These are phyloP conservation scores for Claviceps pusilla DNA, from an alignment of 2,329 filamentous ascomycete genomes.

Conservation along the genomic window DNA sequence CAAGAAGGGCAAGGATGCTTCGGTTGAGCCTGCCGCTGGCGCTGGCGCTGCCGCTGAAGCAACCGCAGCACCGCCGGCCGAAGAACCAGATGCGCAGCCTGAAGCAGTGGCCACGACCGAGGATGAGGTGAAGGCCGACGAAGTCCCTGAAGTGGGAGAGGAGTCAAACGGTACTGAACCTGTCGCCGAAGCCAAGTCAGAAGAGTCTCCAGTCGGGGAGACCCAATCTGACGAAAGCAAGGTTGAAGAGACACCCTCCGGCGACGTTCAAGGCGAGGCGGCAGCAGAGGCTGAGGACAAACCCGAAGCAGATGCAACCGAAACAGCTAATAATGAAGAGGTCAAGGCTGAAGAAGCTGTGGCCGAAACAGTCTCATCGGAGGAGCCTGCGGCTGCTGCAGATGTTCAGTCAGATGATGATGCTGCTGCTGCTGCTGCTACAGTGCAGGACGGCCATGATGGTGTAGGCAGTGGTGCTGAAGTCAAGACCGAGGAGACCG, in stretches of 20 bases:
- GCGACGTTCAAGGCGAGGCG: neutral
- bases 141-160: neutral
- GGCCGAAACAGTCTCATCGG: neutral
- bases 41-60: neutral
- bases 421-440: too few relatives aligned
- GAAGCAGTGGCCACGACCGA: neutral
- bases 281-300: neutral
- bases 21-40: neutral
- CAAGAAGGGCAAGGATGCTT: slow-evolving; percentile 6
- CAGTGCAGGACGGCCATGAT: neutral
- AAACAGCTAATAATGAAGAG: neutral
- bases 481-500: neutral
- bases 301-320: neutral
- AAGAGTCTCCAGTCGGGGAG: neutral
- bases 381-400: neutral
- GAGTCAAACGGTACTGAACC: neutral
- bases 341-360: neutral
- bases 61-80: too few relatives aligned
- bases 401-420: neutral
- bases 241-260: neutral
- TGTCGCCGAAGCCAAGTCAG: neutral
- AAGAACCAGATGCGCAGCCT: slow-evolving; percentile 2
- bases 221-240: neutral
- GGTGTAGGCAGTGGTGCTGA: neutral
- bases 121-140: neutral